Evolutionary conservation across 169 alveolate species (phyloP), one percentile per base, ranked within the genome.

Genomic region (Plasmodium malariae): DNA sequence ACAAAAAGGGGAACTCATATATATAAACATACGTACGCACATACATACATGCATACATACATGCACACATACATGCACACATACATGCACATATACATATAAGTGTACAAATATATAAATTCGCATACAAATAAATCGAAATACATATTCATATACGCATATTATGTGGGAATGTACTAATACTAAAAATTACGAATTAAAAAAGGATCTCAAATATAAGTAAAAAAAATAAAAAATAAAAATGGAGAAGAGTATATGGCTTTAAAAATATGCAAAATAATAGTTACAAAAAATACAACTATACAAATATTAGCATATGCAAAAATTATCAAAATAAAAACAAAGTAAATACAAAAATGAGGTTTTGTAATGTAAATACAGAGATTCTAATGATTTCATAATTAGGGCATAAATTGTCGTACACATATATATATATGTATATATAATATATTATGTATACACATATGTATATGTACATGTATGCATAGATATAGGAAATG

Each of bases 211-310:
- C n/a, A n/a, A n/a, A n/a, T n/a, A 14, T 21, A 21, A 14, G 65
- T 12, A 54, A 54, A 54, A 3, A 54, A 9, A 54, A 54, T 14
- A 54, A 54, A 9, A 54, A 54, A 54, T 3, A 51, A 19, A 60
- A 28, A 60, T 24, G 45, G 1, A 28, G 67, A 70, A 70, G 19
- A 43, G 59, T 45, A 45, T 57, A 30, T 30, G 55, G 55, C 32
- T 11, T 57, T 57, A 73, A 57, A 73, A 73, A 34, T 37, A 62
- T 36, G 71, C 55, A 34, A 26, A 34, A 34, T 73, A 62, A 55
- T 11, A 73, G 71, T 11, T 59, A 73, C 87, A 73, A 73, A 73
- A 73, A 48, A 73, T 24, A 73, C 87, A 73, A 73, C 21, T 72
- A 37, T 45, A 73, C 87, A 73, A 73, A 71, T 30, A n/a, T n/a